Conservation (phyloP, 140 eudicot genomes). For the Erigeron philadelphicus region DNA sequence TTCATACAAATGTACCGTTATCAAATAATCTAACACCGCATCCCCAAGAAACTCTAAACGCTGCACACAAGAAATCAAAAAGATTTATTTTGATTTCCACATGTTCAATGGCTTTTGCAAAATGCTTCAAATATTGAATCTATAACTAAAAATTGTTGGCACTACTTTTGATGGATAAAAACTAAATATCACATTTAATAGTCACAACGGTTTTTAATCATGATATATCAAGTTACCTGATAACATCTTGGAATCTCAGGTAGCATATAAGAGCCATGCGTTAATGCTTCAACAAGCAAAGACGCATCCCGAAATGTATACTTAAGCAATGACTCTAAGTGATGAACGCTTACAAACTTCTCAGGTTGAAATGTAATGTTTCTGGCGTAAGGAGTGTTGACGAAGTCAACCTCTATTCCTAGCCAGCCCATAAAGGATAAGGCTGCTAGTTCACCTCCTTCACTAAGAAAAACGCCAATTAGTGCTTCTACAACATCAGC, state of each 20-base stretch:
- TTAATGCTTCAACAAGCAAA: slow-evolving; percentile 72
- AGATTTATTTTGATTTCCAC: neutral
- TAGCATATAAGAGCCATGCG: slow-evolving; percentile 84
- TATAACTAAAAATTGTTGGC: too few species aligned
- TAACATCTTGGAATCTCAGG: slow-evolving; percentile 79
- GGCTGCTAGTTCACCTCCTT: slow-evolving; percentile 80
- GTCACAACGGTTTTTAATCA: too few species aligned
- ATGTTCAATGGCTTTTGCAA: neutral
- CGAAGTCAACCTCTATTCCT: slow-evolving; percentile 61
- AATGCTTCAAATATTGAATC: neutral
- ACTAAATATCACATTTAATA: too few species aligned
- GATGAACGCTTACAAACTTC: slow-evolving; percentile 33
- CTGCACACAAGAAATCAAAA: slow-evolving; percentile 30
- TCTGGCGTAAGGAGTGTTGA: slow-evolving; percentile 36
- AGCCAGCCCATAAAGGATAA: slow-evolving; percentile 75
- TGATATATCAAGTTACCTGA: slow-evolving; percentile 45
- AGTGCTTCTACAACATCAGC: slow-evolving; percentile 91
- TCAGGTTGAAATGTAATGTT: slow-evolving; percentile 36
- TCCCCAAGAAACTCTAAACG: slow-evolving; percentile 94
- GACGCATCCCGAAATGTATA: slow-evolving; percentile 59
- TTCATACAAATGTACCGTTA: slow-evolving; percentile 54
- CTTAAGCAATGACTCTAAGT: slow-evolving; percentile 44
- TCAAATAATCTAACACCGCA: slow-evolving; percentile 62
- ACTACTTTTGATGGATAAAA: too few species aligned
- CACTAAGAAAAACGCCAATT: slow-evolving; percentile 68